phyloP scores from a whole-genome alignment of 225 moss, liverwort and hornwort species.

The Ulota crispa region DNA sequence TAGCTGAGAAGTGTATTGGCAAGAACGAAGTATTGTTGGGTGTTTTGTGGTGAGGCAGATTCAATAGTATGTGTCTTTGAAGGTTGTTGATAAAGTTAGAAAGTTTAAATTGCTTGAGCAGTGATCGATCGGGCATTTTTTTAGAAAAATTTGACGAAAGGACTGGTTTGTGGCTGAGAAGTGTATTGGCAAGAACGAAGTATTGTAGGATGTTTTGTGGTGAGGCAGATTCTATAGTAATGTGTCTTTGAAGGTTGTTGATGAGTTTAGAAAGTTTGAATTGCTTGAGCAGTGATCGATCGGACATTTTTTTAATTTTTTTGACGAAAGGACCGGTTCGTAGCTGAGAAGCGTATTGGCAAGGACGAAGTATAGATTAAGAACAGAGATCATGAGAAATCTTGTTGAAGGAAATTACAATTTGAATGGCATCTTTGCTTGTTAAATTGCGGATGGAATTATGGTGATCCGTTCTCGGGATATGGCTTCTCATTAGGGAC shows the following conservation, averaged over 20 bases:
- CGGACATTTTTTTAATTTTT: background rate
- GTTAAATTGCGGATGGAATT: background rate
- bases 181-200: background rate
- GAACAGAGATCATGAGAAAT: background rate
- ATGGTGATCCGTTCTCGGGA: background rate
- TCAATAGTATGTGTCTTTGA: background rate
- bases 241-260: background rate
- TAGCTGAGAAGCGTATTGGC: background rate
- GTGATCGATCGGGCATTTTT: background rate
- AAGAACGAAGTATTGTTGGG: background rate
- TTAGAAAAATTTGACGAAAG: background rate
- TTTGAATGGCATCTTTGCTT: background rate
- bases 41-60: background rate
- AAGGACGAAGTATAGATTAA: background rate
- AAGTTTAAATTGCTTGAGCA: background rate
- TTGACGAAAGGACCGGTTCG: background rate
- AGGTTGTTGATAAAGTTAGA: background rate
- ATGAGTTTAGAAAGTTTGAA: background rate
- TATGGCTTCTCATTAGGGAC: background rate
- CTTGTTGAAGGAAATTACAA: background rate
- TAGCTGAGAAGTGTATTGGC: background rate
- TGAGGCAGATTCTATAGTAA: background rate
- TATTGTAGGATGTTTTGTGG: background rate
- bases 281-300: background rate
- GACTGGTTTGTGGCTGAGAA: background rate